These are phyloP conservation scores for Asclepias syriaca DNA, from an alignment of 257 asterid genomes.

Conservation along the genomic window DNA sequence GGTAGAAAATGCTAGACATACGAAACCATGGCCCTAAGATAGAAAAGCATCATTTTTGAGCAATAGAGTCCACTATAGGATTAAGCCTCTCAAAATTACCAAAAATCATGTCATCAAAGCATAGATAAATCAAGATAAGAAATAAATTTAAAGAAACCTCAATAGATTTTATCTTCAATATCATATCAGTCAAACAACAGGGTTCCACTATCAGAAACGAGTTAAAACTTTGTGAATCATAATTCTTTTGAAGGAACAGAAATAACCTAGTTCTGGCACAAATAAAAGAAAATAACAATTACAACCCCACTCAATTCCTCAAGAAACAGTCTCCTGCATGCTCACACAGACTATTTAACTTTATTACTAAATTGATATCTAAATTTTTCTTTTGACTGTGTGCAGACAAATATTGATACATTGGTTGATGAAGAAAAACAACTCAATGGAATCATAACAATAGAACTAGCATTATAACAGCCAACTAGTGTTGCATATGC, in stretches of 20 bases:
- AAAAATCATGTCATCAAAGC: not conserved
- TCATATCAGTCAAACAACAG: not conserved
- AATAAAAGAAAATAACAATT: not conserved
- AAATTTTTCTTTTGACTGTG: not conserved
- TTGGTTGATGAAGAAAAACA: not conserved
- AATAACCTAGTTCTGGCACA: not conserved
- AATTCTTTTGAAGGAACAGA: not conserved
- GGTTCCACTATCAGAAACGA: not conserved
- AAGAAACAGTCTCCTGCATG: not conserved
- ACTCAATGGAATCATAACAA: not conserved
- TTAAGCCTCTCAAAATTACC: not conserved
- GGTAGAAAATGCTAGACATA: slow-evolving; percentile 61
- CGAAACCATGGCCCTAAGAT: slow-evolving; percentile 94
- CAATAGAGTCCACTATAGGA: not conserved
- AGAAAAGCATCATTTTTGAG: slow-evolving; percentile 13
- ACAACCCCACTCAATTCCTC: not conserved
- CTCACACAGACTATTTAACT: not conserved
- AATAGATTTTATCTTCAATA: not conserved
- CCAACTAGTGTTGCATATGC: not conserved
- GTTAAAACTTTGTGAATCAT: not conserved
- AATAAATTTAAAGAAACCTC: not conserved
- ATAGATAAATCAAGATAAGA: not conserved
- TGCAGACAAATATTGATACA: not conserved
- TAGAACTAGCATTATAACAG: not conserved
- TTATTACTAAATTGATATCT: not conserved